Percentiles rank a stretch among this genome's conserved stretches.
Conservation (phyloP, 441 rosid genomes). For the Brassica hybrid region DNA sequence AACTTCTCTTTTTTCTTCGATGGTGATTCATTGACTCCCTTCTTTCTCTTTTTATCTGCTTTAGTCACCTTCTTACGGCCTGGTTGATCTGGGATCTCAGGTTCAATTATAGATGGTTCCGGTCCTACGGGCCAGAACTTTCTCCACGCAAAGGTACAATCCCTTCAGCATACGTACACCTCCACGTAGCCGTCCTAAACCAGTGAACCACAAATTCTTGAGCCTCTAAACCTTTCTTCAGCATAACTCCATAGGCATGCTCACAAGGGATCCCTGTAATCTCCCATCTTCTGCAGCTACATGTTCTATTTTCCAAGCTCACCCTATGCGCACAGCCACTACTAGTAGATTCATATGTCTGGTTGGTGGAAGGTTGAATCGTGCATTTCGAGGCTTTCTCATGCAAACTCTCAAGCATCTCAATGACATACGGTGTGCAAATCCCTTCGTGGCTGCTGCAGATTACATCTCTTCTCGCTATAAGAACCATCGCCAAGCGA, state of each 20-base stretch:
- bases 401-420: neutral
- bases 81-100: neutral
- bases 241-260: neutral
- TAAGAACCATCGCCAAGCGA: neutral
- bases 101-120: neutral
- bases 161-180: neutral
- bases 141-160: neutral
- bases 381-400: neutral
- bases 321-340: neutral
- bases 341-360: neutral
- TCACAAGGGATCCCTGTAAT: neutral
- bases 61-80: neutral
- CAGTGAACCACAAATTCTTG: neutral
- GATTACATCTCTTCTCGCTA: neutral
- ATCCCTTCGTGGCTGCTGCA: neutral
- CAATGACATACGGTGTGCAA: neutral
- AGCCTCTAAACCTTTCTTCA: neutral
- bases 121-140: neutral
- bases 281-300: neutral
- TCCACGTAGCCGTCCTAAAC: neutral
- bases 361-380: neutral
- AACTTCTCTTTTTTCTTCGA: neutral
- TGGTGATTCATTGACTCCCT: neutral
- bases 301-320: neutral
- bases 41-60: neutral